Evolutionary conservation across 169 alveolate genomes (phyloP), one percentile per base, ranked within the genome.

Genomic region (Plasmodium adleri): DNA sequence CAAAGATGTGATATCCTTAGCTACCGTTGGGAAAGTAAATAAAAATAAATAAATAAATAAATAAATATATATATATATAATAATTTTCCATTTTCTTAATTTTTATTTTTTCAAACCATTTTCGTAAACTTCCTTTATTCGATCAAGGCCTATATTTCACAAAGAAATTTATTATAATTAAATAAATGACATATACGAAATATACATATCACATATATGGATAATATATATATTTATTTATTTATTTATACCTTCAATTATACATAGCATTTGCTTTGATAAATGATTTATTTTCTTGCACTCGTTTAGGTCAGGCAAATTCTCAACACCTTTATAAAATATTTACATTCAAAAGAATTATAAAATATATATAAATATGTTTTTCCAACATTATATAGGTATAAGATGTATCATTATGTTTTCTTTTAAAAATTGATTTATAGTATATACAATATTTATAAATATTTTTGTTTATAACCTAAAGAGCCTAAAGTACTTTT

Each of bases 1-100:
- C 70, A 83, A 68, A 5, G 74, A 56, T n/a, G 91, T 83, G 56
- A 83, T 83, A 39, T 83, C 91, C 72, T 83, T 83, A 43, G 91
- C 91, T 83, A 52, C 20, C 17, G 22, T 45, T 1, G 3, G 4
- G 32, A 47, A 78, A 50, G 68, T 6, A 56, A 17, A 56, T 56
- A 17, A 56, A 56, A 9, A 52, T 56, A 39, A 39, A 17, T 54
- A 15, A 17, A 59, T n/a, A 17, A 59, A 8, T 26, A 17, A 4
- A 8, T 15, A 6, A 7, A 15, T 24, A 28, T 72, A 39, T 39
- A 39, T 39, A 39, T 39, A 39, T 39, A 0, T 39, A 39, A 39
- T 39, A 39, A 20, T 70, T 20, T 9, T 60, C 13, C 24, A 10
- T 60, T 60, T 17, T n/a, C 20, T 64, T 64, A 26, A 10, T 26